Evolutionary conservation across 305 asterid genomes (phyloP).

Genomic region (Fraxinus angustifolia): DNA sequence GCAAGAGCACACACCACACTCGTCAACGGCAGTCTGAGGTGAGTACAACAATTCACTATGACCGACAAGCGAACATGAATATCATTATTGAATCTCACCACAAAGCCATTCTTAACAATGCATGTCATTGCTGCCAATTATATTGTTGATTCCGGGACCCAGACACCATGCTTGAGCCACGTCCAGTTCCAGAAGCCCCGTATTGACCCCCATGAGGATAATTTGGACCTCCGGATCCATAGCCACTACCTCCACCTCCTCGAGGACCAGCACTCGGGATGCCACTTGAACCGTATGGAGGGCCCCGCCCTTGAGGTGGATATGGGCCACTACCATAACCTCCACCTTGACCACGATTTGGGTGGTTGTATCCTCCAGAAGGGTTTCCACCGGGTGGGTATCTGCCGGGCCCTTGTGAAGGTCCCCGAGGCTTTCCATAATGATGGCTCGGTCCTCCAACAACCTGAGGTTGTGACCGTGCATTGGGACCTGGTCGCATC

Average conservation of each 20-base stretch:
- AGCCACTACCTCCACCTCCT: slow-evolving; percentile 58
- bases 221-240: slow-evolving; percentile 62
- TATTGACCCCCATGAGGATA: slow-evolving; percentile 69
- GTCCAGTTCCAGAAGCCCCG: slow-evolving; percentile 73
- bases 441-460: slow-evolving; percentile 71
- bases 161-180: slow-evolving; percentile 63
- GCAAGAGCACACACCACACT: not conserved
- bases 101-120: not conserved
- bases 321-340: slow-evolving; percentile 66
- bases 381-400: slow-evolving; percentile 71
- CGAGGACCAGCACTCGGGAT: slow-evolving; percentile 61
- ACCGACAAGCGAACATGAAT: not conserved
- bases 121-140: slow-evolving; percentile 72
- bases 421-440: slow-evolving; percentile 75
- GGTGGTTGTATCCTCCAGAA: slow-evolving; percentile 72
- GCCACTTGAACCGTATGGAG: slow-evolving; percentile 57
- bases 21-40: not conserved
- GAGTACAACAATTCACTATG: not conserved
- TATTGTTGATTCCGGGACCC: slow-evolving; percentile 78
- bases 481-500: slow-evolving; percentile 70
- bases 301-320: slow-evolving; percentile 86
- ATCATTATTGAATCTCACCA: not conserved
- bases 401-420: slow-evolving; percentile 75
- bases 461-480: slow-evolving; percentile 58
- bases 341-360: slow-evolving; percentile 73